Evolutionary conservation across 148 eudicot species (phyloP), one percentile per base, ranked within the genome.

Genomic region (Cornus suecica): DNA sequence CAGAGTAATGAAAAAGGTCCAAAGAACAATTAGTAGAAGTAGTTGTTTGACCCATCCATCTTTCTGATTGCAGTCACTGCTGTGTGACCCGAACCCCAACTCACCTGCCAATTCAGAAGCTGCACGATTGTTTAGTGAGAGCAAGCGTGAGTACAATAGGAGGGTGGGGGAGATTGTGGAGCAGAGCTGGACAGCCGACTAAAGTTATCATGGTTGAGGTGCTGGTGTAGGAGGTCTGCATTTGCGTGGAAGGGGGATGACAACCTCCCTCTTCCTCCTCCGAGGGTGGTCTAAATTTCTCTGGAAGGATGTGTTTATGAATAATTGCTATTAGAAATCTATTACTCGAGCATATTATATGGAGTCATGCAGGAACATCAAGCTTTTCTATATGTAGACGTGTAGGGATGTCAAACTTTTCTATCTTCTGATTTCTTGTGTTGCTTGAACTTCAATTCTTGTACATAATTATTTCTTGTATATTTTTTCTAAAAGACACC

Each of bases 41-140:
- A n/a, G 22, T 2, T 26, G 67, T 65, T 37, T 65, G 37, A 65
- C 28, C 4, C 29, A 4, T 65, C 67, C 22, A 14, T 28, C 28
- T 29, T 66, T 66, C 42, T 66, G 13, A 13, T 68, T 68, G n/a
- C 71, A 41, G 71, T 68, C 71, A 68, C 28, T 68, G 71, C 71
- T 68, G 1, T 68, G 56, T 42, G 71, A 68, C 41, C 71, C 71
- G n/a, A 68, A 68, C 28, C 54, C 71, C 9, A 68, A 42, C 54
- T 68, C 71, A n/a, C 71, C 71, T 23, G 71, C 71, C 26, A 68
- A 68, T 68, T 68, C 71, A 24, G 71, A 68, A 68, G 71, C 71
- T 2, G 71, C 71, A 68, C 27, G 54, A 29, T 10, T 68, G 54
- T 68, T 68, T 68, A 68, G 54, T 24, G 71, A 68, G 29, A 68